A percentile compares a stretch with the other conserved stretches of the same genome.
Conservation (phyloP, 345 rosid species). For the Rhodomyrtus tomentosa region DNA sequence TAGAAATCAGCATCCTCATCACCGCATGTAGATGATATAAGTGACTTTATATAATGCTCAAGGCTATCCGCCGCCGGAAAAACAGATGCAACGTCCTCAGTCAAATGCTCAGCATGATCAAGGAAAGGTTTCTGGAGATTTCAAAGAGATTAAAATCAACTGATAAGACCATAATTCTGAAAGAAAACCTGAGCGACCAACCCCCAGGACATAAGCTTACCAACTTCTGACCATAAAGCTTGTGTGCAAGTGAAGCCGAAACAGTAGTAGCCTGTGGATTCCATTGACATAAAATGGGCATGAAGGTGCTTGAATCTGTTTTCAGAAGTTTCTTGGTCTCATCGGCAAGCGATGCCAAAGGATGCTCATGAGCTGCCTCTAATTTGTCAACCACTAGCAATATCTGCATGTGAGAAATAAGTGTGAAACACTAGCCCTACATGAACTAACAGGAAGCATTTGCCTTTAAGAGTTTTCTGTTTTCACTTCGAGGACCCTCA, state of each 20-base stretch:
- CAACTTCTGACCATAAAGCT: slow-evolving; percentile 77
- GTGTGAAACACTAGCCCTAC: neutral
- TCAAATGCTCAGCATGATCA: slow-evolving; percentile 76
- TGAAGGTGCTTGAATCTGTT: slow-evolving; percentile 55
- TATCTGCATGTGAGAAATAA: slow-evolving; percentile 31
- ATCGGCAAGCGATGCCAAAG: slow-evolving; percentile 79
- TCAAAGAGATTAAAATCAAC: slow-evolving; percentile 6
- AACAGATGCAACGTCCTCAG: slow-evolving; percentile 87
- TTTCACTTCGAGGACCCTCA: neutral
- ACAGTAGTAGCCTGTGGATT: slow-evolving; percentile 66
- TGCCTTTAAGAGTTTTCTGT: neutral
- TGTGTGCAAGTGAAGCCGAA: slow-evolving; percentile 87
- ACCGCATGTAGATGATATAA: slow-evolving; percentile 48
- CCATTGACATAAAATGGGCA: slow-evolving; percentile 73
- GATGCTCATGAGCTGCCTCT: slow-evolving; percentile 57
- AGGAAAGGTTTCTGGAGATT: slow-evolving; percentile 86
- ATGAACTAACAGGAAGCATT: neutral
- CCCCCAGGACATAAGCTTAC: slow-evolving; percentile 28
- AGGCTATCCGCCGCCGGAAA: slow-evolving; percentile 87
- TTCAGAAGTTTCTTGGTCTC: slow-evolving; percentile 70
- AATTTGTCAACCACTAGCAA: slow-evolving; percentile 56
- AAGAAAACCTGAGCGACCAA: neutral
- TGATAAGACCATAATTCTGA: neutral
- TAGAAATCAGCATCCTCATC: slow-evolving; percentile 50
- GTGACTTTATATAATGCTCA: slow-evolving; percentile 66